Evolutionary conservation across 2,329 filamentous ascomycete genomes (phyloP), one percentile per base, ranked within the genome.

Genomic region (Fusarium sp.): DNA sequence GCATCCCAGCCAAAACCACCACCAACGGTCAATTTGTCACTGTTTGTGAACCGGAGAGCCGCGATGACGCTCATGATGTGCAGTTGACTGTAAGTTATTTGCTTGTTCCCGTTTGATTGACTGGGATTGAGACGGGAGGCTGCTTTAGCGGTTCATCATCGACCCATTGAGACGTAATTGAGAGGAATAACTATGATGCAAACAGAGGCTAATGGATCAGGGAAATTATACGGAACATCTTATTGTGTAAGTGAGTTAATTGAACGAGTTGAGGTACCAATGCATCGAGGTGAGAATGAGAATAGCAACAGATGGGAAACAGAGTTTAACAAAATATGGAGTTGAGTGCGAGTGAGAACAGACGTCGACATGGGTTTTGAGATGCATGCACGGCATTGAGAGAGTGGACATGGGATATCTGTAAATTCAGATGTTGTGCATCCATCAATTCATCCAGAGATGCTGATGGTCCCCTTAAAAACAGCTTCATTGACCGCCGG

Each of bases 301-400:
- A n/a, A n/a, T n/a, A n/a, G n/a, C n/a, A n/a, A n/a, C 27, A 27
- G 13, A 31, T 31, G 13, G 13, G 11, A 14, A 31, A 31, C 13
- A 31, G 11, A 31, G 29, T 31, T 31, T 31, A 11, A n/a, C n/a
- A 11, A 31, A 13, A 31, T 31, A 49, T 40, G 23, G 23, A n/a
- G 33, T 7, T 27, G 25, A 52, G 45, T 33, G 13, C 8, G 13
- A 31, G 11, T 46, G 57, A 65, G 58, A 58, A 45, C 36, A 54
- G 31, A 67, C 57, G 6, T 51, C 5, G 45, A 29, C 49, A 59
- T 56, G 64, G 64, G 50, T 46, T 41, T 56, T 37, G 27, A 36
- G 25, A 29, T 59, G 20, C 45, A 67, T 67, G 65, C 65, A 53
- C 29, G 59, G 59, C 59, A 67, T 67, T 46, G 21, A 31, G 31